Evolutionary conservation across 768 basidiomycete genomes (phyloP).

Genomic region (Asterophora lycoperdoides): DNA sequence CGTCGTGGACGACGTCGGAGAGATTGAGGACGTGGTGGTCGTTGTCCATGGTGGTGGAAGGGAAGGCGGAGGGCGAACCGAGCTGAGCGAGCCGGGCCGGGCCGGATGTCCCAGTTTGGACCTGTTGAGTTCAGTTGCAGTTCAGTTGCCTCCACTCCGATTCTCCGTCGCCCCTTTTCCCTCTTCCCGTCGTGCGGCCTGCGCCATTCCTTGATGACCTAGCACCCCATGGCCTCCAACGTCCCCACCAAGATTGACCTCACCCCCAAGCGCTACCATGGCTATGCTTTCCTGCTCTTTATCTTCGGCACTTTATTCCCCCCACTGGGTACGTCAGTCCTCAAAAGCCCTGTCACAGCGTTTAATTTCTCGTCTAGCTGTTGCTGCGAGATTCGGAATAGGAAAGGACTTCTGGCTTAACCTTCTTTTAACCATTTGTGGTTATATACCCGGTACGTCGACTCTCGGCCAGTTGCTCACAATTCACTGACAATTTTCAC

Average conservation of each 20-base stretch:
- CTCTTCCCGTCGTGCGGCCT: not conserved
- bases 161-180: not conserved
- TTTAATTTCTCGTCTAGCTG: conserved; percentile 49
- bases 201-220: conserved; percentile 7
- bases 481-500: conserved; percentile 9
- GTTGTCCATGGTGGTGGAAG: conserved; percentile 37
- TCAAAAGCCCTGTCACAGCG: conserved; percentile 3
- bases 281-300: conserved; percentile 76
- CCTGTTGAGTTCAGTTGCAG: too few species aligned
- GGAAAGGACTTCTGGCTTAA: conserved; percentile 92
- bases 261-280: conserved; percentile 74
- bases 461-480: not conserved
- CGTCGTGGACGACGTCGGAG: conserved; percentile 83
- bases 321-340: conserved; percentile 63
- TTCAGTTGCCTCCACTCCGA: too few species aligned
- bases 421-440: conserved; percentile 80
- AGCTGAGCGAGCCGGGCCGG: not conserved
- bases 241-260: conserved; percentile 52
- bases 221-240: conserved; percentile 27
- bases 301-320: conserved; percentile 88
- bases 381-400: conserved; percentile 89
- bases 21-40: conserved; percentile 69
- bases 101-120: too few species aligned
- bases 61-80: conserved; percentile 16
- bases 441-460: conserved; percentile 77